These are phyloP conservation scores for Akanthomyces uredinophilus DNA, from an alignment of 2,329 filamentous ascomycete species.

Conservation along the genomic window DNA sequence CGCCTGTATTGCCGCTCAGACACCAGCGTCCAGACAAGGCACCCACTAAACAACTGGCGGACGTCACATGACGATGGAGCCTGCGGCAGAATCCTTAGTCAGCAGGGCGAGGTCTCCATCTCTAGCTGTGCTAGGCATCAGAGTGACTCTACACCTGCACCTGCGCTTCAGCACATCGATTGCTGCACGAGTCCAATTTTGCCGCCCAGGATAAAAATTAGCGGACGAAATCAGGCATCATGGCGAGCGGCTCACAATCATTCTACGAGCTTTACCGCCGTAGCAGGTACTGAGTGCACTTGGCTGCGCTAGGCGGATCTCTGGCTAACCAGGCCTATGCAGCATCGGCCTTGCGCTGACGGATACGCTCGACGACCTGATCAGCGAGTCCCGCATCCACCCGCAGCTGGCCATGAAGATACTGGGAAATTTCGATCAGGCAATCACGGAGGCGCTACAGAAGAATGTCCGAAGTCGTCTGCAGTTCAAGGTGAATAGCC, in stretches of 20 bases:
- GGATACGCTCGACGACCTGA: conserved; percentile 94
- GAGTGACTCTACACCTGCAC: neutral
- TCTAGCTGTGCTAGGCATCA: neutral
- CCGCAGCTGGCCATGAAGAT: conserved; percentile 99
- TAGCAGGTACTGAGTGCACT: conserved; percentile 69
- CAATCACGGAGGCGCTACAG: conserved; percentile 83
- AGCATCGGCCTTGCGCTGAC: conserved; percentile 92
- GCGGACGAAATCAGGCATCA: conserved; percentile 22
- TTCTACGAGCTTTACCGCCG: conserved; percentile 96
- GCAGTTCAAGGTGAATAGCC: conserved; percentile 77
- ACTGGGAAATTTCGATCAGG: conserved; percentile 88
- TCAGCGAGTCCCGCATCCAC: conserved; percentile 91
- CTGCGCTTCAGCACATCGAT: conserved; percentile 7
- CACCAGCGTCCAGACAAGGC: neutral
- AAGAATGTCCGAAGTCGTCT: conserved; percentile 89
- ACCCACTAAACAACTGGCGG: conserved; percentile 7
- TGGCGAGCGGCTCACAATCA: conserved; percentile 49
- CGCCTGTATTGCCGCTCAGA: conserved; percentile 14
- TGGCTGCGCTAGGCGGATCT: conserved; percentile 19
- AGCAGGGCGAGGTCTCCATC: neutral
- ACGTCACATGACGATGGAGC: conserved; percentile 14
- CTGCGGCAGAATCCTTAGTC: conserved; percentile 2
- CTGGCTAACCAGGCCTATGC: conserved; percentile 24
- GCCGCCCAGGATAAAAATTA: neutral
- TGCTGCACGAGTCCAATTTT: neutral